Base-by-base conservation (phyloP, 2,329 filamentous ascomycete genomes). In the Fusarium burgessii region DNA sequence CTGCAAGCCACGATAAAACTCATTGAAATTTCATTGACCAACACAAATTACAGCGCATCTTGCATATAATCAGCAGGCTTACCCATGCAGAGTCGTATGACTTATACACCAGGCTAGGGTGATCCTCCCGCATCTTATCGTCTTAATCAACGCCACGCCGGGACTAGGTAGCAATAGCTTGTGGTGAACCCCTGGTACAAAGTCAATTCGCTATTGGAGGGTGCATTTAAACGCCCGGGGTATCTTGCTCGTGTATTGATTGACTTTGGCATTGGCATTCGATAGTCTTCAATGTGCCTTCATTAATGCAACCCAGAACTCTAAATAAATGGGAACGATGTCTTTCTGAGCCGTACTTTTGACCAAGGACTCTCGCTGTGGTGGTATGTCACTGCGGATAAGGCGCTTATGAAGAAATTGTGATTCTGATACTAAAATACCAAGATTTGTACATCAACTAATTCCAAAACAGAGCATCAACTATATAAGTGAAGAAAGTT, bases 1-100 rank as follows among this genome's bases (percentile, higher is more conserved):
- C 2, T n/a, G 15, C 2, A 33, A 20, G 27, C 35, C 46, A 58
- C 18, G 13, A 27, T 18, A 3, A 8, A 2, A 25, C 5, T 17
- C 17, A 32, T 18, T 7, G 17, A 13, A 27, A 1, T 7, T 6
- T 6, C 3, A 15, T 35, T 1, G 8, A 33, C 27, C 40, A 33
- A 46, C 29, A 33, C 27, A 15, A 46, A 9, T n/a, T 14, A 12
- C 18, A 25, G 10, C n/a, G 12, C 11, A 25, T 8, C 14, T 36
- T 29, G 20, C 47, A 6, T 10, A 12, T 17, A 33, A 35, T 14
- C 14, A 6, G 8, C 25, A 3, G 6, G 43, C 49, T 33, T 49
- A 23, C 13, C 35, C 46, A 29, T 45, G n/a, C 18, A 41, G 13
- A 46, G 38, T 55, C 64, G 38, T 47, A 46, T 40, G 62, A 66